Base-by-base conservation (phyloP, 352 stramenopile species). In the Phytophthora boehmeriae region DNA sequence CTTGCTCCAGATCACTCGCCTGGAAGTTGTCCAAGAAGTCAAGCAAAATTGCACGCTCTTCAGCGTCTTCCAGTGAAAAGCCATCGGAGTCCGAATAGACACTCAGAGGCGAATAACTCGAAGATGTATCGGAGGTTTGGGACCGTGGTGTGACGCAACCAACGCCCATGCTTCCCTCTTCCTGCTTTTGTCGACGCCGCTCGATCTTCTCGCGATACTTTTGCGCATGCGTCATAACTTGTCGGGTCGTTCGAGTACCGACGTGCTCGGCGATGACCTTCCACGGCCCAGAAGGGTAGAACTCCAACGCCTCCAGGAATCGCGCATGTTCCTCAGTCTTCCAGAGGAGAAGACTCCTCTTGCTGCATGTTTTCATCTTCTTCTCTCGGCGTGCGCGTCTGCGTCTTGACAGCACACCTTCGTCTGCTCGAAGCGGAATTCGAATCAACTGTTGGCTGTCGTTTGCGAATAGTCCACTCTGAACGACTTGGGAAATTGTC, bases 181-280 rank as follows among this genome's bases (percentile, higher is more conserved):
- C 30, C 13, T 66, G 44, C 41, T 62, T 41, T 28, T 35, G 28
- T 41, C 62, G 47, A 17, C 38, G 36, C 3, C 50, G 44, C 42
- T 71, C 63, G 23, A 78, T 77, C 22, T 60, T 63, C 59, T 80
- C 46, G 4, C 68, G 56, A 46, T 80, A 78, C 39, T 77, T 77
- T 32, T 80, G 72, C 9, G 72, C 68, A 30, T 80, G 72, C 0
- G 68, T 75, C 68, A 73, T 78, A 4, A 63, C 56, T 35, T 80
- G 71, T 4, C 68, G 48, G 2, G 68, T 51, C 30, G 54, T 73
- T 41, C 59, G 44, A 10, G 58, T 73, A 2, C 55, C 71, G 9
- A 80, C 59, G 23, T 69, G 47, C 2, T 58, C 44, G 6, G 71
- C 64, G 19, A 80, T 73, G 19, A 51, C 30, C 20, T 65, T 75